phyloP scores from a whole-genome alignment of 345 rosid species.

The Brassica incana region DNA sequence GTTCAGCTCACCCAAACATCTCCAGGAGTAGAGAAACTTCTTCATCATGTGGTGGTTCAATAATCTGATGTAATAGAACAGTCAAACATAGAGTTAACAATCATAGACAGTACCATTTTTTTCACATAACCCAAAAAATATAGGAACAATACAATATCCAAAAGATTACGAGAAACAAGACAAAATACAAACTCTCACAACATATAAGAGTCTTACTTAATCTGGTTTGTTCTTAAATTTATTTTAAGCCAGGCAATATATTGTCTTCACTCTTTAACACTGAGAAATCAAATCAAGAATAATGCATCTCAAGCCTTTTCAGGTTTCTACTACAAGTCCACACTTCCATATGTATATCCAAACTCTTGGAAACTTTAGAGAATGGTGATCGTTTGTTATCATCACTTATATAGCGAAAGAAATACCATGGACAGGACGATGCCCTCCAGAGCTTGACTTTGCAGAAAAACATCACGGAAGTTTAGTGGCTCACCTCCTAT shows the following conservation, averaged over 20 bases:
- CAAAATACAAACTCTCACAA: neutral
- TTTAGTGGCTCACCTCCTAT: slow-evolving; percentile 78
- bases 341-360: neutral
- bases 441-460: slow-evolving; percentile 95
- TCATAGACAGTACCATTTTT: slow-evolving; percentile 2
- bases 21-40: slow-evolving; percentile 84
- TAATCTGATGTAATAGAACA: slow-evolving; percentile 60
- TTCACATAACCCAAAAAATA: slow-evolving; percentile 15
- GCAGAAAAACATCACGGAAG: slow-evolving; percentile 90
- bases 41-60: slow-evolving; percentile 89
- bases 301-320: slow-evolving; percentile 15
- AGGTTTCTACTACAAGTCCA: neutral
- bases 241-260: neutral
- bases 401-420: slow-evolving; percentile 24
- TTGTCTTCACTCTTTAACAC: neutral
- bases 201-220: slow-evolving; percentile 6
- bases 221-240: slow-evolving; percentile 2
- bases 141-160: neutral
- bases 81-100: slow-evolving; percentile 6
- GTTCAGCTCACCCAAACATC: slow-evolving; percentile 71
- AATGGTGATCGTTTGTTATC: neutral
- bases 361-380: neutral
- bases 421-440: slow-evolving; percentile 81
- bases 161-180: neutral
- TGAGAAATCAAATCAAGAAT: slow-evolving; percentile 3